Base-by-base conservation (phyloP, 106 monocot genomes). In the Phalaenopsis aphrodite region DNA sequence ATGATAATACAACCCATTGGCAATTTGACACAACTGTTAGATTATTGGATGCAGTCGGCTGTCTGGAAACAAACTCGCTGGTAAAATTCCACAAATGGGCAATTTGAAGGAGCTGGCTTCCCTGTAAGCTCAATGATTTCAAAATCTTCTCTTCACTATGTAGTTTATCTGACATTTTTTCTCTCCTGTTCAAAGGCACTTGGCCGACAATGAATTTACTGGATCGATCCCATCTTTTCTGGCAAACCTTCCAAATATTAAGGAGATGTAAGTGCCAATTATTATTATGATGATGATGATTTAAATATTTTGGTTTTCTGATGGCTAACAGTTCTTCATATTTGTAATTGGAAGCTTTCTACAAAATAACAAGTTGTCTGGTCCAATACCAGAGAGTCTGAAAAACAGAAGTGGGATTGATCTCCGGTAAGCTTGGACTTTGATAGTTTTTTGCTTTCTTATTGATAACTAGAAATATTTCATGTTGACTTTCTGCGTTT, bases 11-110 rank as follows among this genome's bases (percentile, higher is more conserved):
- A 41, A 16, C 30, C 36, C 24, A 6, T 23, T 21, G 16, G 24
- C 16, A 19, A 19, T 67, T 41, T 7, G 14, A 19, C 58, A 47
- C 64, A 47, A 82, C 18, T 79, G 21, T 69, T 38, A 37, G 19
- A 42, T 42, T 11, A 64, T 65, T 56, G 9, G 19, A 17, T 84
- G 82, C 76, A 91, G 94, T 78, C 87, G 57, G 78, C 84, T 94
- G 56, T 82, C 86, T 76, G 86, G 91, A 48, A 94, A 94, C 78
- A 86, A 80, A 42, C 77, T 94, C 77, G 68, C 88, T 12, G 94
- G 94, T 67, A 9, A 69, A 15, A 94, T 94, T 75, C 94, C 94
- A 83, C 81, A 94, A 55, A 79, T 94, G 82, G 74, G 85, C 64
- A 75, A 83, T 72, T 47, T 94, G 56, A 86, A 85, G 45, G 75